A percentile compares a stretch with the other conserved stretches of the same genome.
Evolutionary conservation across 1,284 basidiomycete species (phyloP).

Genomic region (Apiotrichum domesticum): DNA sequence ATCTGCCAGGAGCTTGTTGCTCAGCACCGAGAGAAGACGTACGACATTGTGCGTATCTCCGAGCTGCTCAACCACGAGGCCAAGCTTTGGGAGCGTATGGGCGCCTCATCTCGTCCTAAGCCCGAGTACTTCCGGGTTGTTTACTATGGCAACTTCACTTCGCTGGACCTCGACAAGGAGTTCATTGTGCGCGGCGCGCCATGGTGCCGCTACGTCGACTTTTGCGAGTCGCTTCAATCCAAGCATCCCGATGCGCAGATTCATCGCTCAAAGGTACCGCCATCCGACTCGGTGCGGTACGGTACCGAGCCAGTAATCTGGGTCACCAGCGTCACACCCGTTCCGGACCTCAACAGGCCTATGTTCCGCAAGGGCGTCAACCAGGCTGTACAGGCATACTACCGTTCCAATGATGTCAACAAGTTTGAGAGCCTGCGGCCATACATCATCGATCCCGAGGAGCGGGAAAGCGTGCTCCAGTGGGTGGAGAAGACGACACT

Average conservation of each 20-base stretch:
- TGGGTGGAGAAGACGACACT: constrained; percentile 87
- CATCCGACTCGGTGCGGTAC: constrained; percentile 70
- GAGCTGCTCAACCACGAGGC: constrained; percentile 82
- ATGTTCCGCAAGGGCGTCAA: constrained; percentile 85
- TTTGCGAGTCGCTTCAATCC: constrained; percentile 82
- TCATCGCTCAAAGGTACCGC: constrained; percentile 67
- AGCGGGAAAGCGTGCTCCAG: constrained; percentile 50
- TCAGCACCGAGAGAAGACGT: constrained; percentile 79
- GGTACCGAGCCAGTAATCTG: constrained; percentile 82
- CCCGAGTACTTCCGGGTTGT: constrained; percentile 84
- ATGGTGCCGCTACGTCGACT: constrained; percentile 39
- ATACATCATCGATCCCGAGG: constrained; percentile 59
- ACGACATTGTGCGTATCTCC: constrained; percentile 76
- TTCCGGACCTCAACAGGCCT: constrained; percentile 69
- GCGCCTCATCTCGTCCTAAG: constrained; percentile 73
- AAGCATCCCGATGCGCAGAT: constrained; percentile 85
- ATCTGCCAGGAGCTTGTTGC: constrained; percentile 83
- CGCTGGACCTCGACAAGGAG: constrained; percentile 42
- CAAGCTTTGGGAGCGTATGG: constrained; percentile 72
- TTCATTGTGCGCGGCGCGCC: constrained; percentile 40
- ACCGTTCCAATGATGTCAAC: constrained; percentile 60
- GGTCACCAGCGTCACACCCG: constrained; percentile 75
- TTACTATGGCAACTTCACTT: constrained; percentile 40
- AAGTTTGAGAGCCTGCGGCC: constrained; percentile 73
- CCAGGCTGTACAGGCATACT: constrained; percentile 67